phyloP scores from a whole-genome alignment of 163 green algal species.

The Scenedesmus sp. region DNA sequence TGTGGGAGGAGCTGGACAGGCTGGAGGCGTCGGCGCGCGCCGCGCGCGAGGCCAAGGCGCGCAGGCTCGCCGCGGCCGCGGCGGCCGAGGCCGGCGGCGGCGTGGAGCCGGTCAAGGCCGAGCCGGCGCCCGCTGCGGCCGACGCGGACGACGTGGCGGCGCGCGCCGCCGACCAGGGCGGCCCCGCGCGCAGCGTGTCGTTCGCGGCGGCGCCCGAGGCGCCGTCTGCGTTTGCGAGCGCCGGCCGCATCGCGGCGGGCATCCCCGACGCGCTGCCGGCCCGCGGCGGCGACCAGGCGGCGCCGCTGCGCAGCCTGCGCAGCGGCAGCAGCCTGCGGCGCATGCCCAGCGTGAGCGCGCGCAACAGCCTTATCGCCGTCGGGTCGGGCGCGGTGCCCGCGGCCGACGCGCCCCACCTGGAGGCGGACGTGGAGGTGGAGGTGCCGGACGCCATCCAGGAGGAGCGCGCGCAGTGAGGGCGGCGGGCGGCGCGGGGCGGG shows the following conservation, averaged over 20 bases:
- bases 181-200: no score
- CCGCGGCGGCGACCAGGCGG: no score
- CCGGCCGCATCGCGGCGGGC: no score
- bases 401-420: slow-evolving; percentile 13
- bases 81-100: not conserved
- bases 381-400: not conserved
- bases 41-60: slow-evolving; percentile 16
- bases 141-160: not conserved
- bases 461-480: no score
- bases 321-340: slow-evolving; percentile 11
- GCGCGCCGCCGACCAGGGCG: not conserved
- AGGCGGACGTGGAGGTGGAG: no score
- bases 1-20: slow-evolving; percentile 56
- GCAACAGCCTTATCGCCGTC: slow-evolving; percentile 6
- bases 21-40: slow-evolving; percentile 17
- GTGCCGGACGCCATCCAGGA: no score
- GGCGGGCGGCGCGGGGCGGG: no score
- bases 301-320: not conserved
- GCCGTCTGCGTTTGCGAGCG: no score
- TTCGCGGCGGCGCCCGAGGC: no score
- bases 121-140: not conserved
- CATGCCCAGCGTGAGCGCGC: slow-evolving; percentile 1
- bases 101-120: not conserved
- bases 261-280: no score
- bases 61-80: not conserved